Conservation (phyloP, 306 rosid species). For the Senna tora region DNA sequence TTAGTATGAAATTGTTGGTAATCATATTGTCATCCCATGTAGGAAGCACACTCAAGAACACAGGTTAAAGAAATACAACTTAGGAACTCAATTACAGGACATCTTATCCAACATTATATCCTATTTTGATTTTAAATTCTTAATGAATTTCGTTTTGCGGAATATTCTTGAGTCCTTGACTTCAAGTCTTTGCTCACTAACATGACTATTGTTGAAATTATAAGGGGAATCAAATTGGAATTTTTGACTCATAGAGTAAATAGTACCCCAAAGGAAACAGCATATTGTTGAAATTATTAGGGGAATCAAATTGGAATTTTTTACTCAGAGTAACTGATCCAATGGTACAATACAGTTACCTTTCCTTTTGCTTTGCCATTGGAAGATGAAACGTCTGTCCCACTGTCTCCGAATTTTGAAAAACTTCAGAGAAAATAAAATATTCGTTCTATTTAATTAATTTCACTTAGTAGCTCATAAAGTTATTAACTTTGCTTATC, state of each 20-base stretch:
- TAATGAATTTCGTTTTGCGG: not conserved
- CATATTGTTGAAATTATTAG: no score
- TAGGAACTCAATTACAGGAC: not conserved
- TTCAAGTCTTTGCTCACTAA: constrained; percentile 9
- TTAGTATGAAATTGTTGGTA: not conserved
- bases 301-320: no score
- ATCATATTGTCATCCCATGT: constrained; percentile 3
- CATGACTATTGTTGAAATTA: not conserved
- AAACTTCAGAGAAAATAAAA: not conserved
- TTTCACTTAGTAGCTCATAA: not conserved
- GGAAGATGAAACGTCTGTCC: constrained; percentile 12
- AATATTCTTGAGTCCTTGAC: constrained; percentile 1
- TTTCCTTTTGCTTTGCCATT: not conserved
- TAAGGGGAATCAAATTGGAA: no score
- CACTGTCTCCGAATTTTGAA: not conserved
- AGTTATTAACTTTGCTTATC: not conserved
- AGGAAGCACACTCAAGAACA: not conserved
- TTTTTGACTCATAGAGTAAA: constrained; percentile 13
- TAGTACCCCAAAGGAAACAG: no score
- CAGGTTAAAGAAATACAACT: constrained; percentile 8
- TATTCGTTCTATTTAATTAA: not conserved
- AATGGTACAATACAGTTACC: not conserved
- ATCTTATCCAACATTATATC: not conserved
- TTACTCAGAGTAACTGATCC: not conserved
- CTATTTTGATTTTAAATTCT: not conserved